Evolutionary conservation across 306 rosid species (phyloP).

Genomic region (Erythrophleum fordii): DNA sequence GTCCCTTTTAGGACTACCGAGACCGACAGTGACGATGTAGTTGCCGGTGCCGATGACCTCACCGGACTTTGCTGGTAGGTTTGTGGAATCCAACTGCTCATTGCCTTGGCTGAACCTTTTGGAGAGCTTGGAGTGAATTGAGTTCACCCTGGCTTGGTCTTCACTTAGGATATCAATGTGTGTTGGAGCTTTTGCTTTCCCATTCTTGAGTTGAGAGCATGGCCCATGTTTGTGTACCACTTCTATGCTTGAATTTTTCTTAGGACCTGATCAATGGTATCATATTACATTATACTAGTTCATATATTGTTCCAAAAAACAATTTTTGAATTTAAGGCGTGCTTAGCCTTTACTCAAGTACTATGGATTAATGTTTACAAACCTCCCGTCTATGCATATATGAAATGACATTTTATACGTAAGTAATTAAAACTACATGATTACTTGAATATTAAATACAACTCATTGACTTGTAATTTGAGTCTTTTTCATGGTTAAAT

Average conservation of each 20-base stretch:
- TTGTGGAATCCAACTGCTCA: not conserved
- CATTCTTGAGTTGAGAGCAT: not conserved
- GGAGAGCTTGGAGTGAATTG: not conserved
- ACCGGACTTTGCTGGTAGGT: not conserved
- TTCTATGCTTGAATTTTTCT: not conserved
- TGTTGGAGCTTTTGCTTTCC: not conserved
- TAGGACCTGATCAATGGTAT: not conserved
- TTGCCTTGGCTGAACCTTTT: not conserved
- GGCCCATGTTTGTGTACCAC: not conserved
- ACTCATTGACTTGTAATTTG: too few species aligned
- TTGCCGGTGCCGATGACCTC: not conserved
- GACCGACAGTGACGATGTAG: not conserved
- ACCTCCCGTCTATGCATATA: too few species aligned
- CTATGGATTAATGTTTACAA: too few species aligned
- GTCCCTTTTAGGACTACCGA: not conserved
- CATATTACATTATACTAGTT: too few species aligned
- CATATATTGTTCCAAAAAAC: too few species aligned
- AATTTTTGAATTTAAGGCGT: too few species aligned
- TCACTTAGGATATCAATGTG: not conserved
- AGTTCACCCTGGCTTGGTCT: not conserved
- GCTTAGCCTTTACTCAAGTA: too few species aligned
- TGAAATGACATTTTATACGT: too few species aligned
- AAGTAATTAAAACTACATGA: too few species aligned
- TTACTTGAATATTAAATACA: too few species aligned
- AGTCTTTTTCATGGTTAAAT: too few species aligned